phyloP scores from a whole-genome alignment of 2,329 filamentous ascomycete genomes.

The Orbilia brochopaga region DNA sequence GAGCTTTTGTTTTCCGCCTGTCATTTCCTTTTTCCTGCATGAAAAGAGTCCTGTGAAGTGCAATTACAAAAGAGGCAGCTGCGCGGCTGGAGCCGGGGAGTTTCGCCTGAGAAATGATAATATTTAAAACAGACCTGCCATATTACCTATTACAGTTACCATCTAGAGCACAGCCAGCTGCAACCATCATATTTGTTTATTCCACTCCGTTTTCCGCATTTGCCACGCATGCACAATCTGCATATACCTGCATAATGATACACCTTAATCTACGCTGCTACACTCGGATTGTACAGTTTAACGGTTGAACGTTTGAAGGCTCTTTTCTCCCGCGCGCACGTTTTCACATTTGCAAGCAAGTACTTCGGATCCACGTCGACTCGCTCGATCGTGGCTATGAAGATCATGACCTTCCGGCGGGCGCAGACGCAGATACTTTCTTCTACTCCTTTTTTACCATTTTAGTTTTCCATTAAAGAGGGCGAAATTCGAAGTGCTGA shows the following conservation, averaged over 20 bases:
- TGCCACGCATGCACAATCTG: not conserved
- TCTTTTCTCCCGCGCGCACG: too few species aligned
- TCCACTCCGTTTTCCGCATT: not conserved
- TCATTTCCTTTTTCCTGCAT: conserved; percentile 1
- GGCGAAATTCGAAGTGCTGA: conserved; percentile 6
- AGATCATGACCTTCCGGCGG: conserved; percentile 29
- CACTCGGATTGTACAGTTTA: too few species aligned
- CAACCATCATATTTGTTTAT: conserved; percentile 2
- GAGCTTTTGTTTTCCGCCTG: conserved; percentile 2
- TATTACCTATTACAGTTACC: not conserved
- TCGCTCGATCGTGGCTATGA: conserved; percentile 25
- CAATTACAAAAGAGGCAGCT: not conserved
- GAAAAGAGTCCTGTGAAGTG: conserved; percentile 1
- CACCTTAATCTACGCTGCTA: not conserved
- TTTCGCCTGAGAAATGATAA: conserved; percentile 7
- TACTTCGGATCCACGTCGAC: conserved; percentile 16
- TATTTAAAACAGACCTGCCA: conserved; percentile 2
- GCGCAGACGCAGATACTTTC: too few species aligned
- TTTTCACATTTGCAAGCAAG: too few species aligned
- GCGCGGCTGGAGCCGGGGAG: conserved; percentile 3
- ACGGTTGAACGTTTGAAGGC: too few species aligned
- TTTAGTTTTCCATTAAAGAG: too few species aligned
- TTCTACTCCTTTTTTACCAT: too few species aligned
- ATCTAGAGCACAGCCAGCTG: too few species aligned
- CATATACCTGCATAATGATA: not conserved